A percentile compares a stretch with the other conserved stretches of the same genome.
Evolutionary conservation across 1,139 yeast species (phyloP).

Genomic region (Kodamaea suecica): DNA sequence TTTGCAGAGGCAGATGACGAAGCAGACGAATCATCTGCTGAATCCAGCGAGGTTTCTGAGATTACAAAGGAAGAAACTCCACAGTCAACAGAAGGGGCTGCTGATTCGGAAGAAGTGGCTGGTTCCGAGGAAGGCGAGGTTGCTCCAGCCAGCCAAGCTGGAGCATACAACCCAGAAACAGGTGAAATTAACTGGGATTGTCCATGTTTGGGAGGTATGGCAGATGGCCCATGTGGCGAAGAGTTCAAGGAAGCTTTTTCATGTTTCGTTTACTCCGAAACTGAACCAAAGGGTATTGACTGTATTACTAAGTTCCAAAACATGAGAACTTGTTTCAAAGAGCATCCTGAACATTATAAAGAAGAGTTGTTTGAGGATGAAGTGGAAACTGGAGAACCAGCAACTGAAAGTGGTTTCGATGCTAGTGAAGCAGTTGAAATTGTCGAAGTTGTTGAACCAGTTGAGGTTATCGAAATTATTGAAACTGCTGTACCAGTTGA

Average conservation of each 20-base stretch:
- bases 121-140: constrained; percentile 12
- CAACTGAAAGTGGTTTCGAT: constrained; percentile 4
- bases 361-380: constrained; percentile 86
- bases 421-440: background rate
- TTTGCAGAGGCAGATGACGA: constrained; percentile 8
- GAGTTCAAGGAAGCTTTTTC: constrained; percentile 96
- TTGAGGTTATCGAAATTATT: constrained; percentile 2
- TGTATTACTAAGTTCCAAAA: constrained; percentile 87
- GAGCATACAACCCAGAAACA: constrained; percentile 94
- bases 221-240: constrained; percentile 97
- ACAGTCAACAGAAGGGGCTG: constrained; percentile 4
- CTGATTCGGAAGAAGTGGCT: constrained; percentile 2
- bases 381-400: constrained; percentile 23
- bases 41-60: constrained; percentile 15
- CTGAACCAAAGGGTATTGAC: constrained; percentile 96
- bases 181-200: constrained; percentile 99
- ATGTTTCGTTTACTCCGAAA: constrained; percentile 91
- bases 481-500: background rate
- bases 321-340: constrained; percentile 95
- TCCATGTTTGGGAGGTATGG: constrained; percentile 99
- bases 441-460: constrained; percentile 2
- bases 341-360: constrained; percentile 89
- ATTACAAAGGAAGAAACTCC: constrained; percentile 18
- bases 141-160: constrained; percentile 31
- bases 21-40: constrained; percentile 15